These are phyloP conservation scores for Senecio squalidus DNA, from an alignment of 140 eudicot species.

Conservation along the genomic window DNA sequence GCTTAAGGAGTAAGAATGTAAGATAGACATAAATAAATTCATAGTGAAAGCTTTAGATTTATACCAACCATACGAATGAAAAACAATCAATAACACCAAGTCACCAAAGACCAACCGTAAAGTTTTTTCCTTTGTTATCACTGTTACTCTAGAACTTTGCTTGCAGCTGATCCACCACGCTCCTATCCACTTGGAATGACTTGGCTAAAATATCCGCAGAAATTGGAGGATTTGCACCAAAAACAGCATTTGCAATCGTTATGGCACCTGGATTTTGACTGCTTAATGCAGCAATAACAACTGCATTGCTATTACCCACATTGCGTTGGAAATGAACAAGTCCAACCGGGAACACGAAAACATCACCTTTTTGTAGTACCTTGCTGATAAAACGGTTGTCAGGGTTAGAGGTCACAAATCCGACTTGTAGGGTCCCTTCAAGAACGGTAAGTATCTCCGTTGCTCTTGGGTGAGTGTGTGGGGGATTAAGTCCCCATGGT, in stretches of 20 bases:
- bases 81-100: no score
- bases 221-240: constrained; percentile 29
- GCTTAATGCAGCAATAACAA: constrained; percentile 28
- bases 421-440: constrained; percentile 30
- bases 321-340: constrained; percentile 30
- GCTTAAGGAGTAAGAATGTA: no score
- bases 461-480: constrained; percentile 40
- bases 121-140: not conserved
- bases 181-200: constrained; percentile 26
- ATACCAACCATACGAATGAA: no score
- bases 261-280: constrained; percentile 34
- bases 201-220: constrained; percentile 18
- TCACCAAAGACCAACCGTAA: not conserved
- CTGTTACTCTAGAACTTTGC: constrained; percentile 18
- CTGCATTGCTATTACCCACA: constrained; percentile 7
- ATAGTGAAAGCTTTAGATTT: no score
- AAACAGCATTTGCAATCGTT: constrained; percentile 26
- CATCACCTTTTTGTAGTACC: constrained; percentile 30
- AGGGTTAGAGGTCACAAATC: constrained; percentile 32
- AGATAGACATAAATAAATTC: no score
- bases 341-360: constrained; percentile 27
- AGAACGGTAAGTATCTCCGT: constrained; percentile 34
- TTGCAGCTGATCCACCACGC: constrained; percentile 21
- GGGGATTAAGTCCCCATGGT: constrained; percentile 34
- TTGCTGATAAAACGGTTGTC: constrained; percentile 26